Evolutionary conservation across 768 basidiomycete species (phyloP), one percentile per base, ranked within the genome.

Genomic region (Leucocoprinus leucothites): DNA sequence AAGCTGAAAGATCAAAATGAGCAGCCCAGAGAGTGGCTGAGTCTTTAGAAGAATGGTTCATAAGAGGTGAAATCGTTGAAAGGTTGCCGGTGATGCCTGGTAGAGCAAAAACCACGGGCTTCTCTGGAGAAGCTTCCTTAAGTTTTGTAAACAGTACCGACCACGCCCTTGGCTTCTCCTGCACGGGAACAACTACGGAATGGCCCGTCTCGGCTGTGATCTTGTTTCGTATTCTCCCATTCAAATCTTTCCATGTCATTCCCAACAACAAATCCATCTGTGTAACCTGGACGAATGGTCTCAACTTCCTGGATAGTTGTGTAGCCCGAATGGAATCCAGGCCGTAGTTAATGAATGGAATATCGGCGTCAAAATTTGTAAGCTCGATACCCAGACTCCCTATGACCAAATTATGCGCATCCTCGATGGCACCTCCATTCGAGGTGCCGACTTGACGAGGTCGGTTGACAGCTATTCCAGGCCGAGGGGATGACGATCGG

Each of bases 321-420:
- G 68, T 69, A 9, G 75, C 74, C 8, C 70, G 64, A 3, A 76
- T 65, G 1, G 75, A 77, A 59, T 77, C 75, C n/a, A 76, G 61
- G 4, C 76, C 76, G 41, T 77, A 78, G 3, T 69, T 64, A 0
- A 71, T 74, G 48, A 78, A 63, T 1, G 76, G 76, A 6, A 74
- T 69, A 16, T 74, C 67, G 1, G 60, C 55, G 9, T 66, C 65
- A 41, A 77, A 69, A 34, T 74, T 74, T 19, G 68, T 63, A n/a
- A 53, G 50, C 1, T 68, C 55, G 19, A 77, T 58, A 44, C 69
- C 70, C 11, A 74, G 59, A 34, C 36, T 42, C 22, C 26, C 22
- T 13, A 41, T 14, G 7, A 41, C 38, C 38, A 51, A 26, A 7
- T n/a, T n/a, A n/a, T n/a, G n/a, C n/a, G n/a, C n/a, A n/a, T 48